Base-by-base conservation (phyloP, 2,329 filamentous ascomycete genomes). In the Thyridium curvatum region DNA sequence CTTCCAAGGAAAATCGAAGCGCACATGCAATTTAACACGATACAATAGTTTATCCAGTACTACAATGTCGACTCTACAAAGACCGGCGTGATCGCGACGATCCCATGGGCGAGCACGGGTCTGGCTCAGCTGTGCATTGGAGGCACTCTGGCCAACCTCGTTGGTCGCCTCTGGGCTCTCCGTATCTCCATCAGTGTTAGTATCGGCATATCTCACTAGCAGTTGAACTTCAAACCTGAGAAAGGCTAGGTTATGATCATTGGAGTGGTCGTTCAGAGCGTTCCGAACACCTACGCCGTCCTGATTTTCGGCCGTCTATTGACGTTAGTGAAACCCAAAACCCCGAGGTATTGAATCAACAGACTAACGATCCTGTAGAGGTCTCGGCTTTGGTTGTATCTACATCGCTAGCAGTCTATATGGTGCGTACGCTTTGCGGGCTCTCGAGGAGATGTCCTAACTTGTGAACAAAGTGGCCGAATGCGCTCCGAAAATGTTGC, bases 361-460 rank as follows among this genome's bases (percentile, higher is more conserved):
- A 6, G 21, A 26, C 21, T 41, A 3, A 18, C 7, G n/a, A 8
- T 12, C 8, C 17, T n/a, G n/a, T n/a, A 62, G 59, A 13, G 62
- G 62, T 18, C 51, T 65, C 2, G 62, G 62, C 6, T 64, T 64
- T 37, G 62, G 62, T 2, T 64, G 60, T 40, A 55, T 62, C 14
- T 66, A 65, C 41, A 65, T 66, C 33, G 60, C 63, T 3, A 61
- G 59, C 4, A 64, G 61, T 41, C 52, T 66, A 3, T 66, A 65
- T 41, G 61, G 33, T 34, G 18, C 14, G 33, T 13, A 3, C 10
- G 14, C 12, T 15, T 15, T 12, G 13, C 9, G 12, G 12, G 13
- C 9, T 33, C 10, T 15, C 16, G 13, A 9, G 15, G 32, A 10
- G 10, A 33, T 33, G 10, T 34, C 10, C 12, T 15, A 8, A 34